Conservation (phyloP, 148 eudicot genomes). For the Vaccinium vitisidaea region DNA sequence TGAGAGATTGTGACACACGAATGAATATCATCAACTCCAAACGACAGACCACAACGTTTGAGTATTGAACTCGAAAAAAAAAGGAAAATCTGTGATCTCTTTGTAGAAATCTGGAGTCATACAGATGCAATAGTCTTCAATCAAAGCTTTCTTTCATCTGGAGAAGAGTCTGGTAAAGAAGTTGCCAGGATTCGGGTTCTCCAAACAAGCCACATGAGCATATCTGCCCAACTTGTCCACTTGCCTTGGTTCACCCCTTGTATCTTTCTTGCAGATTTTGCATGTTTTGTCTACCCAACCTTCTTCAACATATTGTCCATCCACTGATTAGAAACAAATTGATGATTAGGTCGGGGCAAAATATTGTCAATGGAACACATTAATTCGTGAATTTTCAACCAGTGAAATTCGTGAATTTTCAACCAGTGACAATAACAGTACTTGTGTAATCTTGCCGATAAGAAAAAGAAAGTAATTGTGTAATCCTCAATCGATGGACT, state of each 20-base stretch:
- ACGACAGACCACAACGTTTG: too few species aligned
- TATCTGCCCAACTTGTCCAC: constrained; percentile 84
- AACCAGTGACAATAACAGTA: neutral
- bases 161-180: constrained; percentile 84
- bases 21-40: neutral
- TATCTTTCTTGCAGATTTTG: constrained; percentile 97
- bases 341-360: neutral
- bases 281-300: constrained; percentile 99
- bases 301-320: constrained; percentile 93
- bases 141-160: constrained; percentile 23
- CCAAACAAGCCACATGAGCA: constrained; percentile 79
- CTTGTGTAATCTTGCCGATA: neutral
- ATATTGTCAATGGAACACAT: neutral
- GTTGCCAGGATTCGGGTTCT: constrained; percentile 64
- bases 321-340: constrained; percentile 43
- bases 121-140: neutral
- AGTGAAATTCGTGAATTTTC: neutral
- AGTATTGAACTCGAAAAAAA: neutral
- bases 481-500: neutral
- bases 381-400: neutral
- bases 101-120: neutral
- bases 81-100: neutral
- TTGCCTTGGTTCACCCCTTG: constrained; percentile 75
- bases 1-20: neutral
- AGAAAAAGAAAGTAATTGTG: neutral